These are phyloP conservation scores for Nothophaeocryptopus gaeumannii DNA, from an alignment of 2,329 filamentous ascomycete genomes.

Conservation along the genomic window DNA sequence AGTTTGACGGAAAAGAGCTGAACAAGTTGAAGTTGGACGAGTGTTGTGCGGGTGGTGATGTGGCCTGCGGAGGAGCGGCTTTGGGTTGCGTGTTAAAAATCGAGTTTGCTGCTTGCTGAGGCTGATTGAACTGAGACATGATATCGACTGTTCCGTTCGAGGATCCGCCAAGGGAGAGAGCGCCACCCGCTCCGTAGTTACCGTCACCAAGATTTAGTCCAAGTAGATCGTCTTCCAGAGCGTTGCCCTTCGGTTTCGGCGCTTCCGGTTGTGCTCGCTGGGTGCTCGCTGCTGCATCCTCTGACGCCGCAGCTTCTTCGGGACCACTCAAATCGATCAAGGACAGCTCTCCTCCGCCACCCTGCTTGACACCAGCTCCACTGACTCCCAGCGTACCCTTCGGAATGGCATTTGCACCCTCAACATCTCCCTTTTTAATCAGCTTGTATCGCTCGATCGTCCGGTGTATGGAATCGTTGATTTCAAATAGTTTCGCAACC, in stretches of 20 bases:
- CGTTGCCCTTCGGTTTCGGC: conserved; percentile 54
- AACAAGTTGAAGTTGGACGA: conserved; percentile 57
- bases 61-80: conserved; percentile 20
- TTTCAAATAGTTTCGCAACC: conserved; percentile 90
- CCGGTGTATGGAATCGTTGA: conserved; percentile 97
- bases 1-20: conserved; percentile 41
- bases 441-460: conserved; percentile 94
- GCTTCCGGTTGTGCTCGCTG: conserved; percentile 32
- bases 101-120: conserved; percentile 27
- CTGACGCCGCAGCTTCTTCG: conserved; percentile 44
- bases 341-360: conserved; percentile 75
- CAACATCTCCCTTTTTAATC: conserved; percentile 90
- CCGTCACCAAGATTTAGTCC: conserved; percentile 77
- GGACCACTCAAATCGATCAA: conserved; percentile 85
- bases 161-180: conserved; percentile 69
- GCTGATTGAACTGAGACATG: conserved; percentile 36
- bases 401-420: conserved; percentile 77
- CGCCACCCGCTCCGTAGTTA: conserved; percentile 70
- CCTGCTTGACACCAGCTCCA: conserved; percentile 61
- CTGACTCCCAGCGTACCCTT: conserved; percentile 72
- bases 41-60: conserved; percentile 42
- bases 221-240: conserved; percentile 84
- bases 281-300: background rate
- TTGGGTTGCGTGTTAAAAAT: conserved; percentile 29
- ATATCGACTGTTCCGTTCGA: conserved; percentile 29